phyloP scores from a whole-genome alignment of 1,284 basidiomycete genomes.

The Apiotrichum laibachii region DNA sequence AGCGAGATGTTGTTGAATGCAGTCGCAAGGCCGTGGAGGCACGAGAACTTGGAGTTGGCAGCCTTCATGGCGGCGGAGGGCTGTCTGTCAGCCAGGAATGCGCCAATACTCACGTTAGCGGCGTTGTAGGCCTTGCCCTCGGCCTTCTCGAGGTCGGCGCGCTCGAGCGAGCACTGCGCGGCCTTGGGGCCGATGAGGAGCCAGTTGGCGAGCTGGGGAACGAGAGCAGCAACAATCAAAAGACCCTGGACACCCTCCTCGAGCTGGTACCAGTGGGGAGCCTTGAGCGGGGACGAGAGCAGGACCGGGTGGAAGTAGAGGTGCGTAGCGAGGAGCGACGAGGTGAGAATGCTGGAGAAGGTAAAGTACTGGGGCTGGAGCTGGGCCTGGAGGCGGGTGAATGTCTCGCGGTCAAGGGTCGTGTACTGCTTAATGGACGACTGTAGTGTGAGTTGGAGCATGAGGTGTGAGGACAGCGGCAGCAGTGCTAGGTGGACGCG shows the following conservation, averaged over 20 bases:
- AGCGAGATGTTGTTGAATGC: conserved; percentile 61
- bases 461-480: no score
- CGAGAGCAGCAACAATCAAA: conserved; percentile 57
- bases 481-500: no score
- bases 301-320: conserved; percentile 64
- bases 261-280: conserved; percentile 51
- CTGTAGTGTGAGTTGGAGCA: conserved; percentile 19
- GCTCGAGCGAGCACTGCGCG: conserved; percentile 61
- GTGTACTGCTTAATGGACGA: conserved; percentile 32
- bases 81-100: conserved; percentile 48
- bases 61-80: conserved; percentile 67
- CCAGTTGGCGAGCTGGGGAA: conserved; percentile 56
- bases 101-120: conserved; percentile 55
- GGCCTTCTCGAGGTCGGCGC: conserved; percentile 68
- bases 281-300: conserved; percentile 50
- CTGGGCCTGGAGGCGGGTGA: conserved; percentile 67
- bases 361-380: conserved; percentile 74
- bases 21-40: conserved; percentile 63
- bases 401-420: conserved; percentile 58
- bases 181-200: conserved; percentile 46
- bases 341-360: conserved; percentile 60
- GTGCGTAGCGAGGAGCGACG: conserved; percentile 63
- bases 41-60: conserved; percentile 63
- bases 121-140: conserved; percentile 68
- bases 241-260: conserved; percentile 72